These are phyloP conservation scores for Starmera quercuum DNA, from an alignment of 805 yeast species.

Conservation along the genomic window DNA sequence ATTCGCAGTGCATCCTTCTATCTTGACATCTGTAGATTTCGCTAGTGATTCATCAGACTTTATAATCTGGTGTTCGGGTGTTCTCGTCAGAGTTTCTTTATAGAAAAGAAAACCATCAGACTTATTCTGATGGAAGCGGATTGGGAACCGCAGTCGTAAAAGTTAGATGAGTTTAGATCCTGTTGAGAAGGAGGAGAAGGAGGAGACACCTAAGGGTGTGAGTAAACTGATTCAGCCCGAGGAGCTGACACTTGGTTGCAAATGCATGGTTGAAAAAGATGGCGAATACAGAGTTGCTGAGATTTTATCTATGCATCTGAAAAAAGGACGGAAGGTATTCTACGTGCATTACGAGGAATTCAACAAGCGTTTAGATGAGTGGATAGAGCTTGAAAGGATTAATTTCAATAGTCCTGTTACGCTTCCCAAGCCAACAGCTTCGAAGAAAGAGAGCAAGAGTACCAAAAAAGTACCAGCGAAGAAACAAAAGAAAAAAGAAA, in stretches of 20 bases:
- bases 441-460: conserved; percentile 32
- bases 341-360: conserved; percentile 93
- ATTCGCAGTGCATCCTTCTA: too few species aligned
- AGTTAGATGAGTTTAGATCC: conserved; percentile 11
- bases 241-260: conserved; percentile 69
- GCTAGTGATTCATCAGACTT: too few species aligned
- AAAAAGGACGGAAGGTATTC: conserved; percentile 71
- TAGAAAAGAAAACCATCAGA: too few species aligned
- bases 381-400: conserved; percentile 72
- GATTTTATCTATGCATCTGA: conserved; percentile 64
- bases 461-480: conserved; percentile 23
- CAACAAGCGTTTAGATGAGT: conserved; percentile 94
- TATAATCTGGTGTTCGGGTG: too few species aligned
- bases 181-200: conserved; percentile 14
- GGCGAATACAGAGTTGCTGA: conserved; percentile 79
- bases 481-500: conserved; percentile 25
- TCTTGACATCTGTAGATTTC: too few species aligned
- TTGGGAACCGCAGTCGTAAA: too few species aligned
- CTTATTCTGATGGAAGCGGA: too few species aligned
- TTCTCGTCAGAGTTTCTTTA: too few species aligned
- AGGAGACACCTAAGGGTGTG: conserved; percentile 18
- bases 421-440: conserved; percentile 55
- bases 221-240: conserved; percentile 25
- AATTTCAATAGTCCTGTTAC: conserved; percentile 64
- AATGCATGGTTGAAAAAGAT: conserved; percentile 76